Percentiles rank a stretch among this genome's conserved stretches.
Evolutionary conservation across 768 basidiomycete species (phyloP).

Genomic region (Suillus brevipes): DNA sequence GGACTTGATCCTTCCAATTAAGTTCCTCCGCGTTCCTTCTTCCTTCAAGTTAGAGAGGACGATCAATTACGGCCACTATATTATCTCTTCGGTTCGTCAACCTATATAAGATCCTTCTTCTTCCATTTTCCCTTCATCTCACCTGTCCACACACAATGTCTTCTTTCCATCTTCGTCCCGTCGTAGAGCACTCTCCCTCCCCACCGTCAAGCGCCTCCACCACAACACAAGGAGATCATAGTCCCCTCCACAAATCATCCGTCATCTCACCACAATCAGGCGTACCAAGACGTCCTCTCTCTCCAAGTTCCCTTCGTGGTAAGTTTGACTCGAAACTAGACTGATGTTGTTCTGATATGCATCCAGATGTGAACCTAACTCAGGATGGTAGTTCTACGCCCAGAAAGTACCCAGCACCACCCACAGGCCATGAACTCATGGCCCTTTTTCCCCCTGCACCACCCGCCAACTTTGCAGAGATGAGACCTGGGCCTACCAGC

Average conservation of each 20-base stretch:
- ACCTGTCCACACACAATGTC: slow-evolving; percentile 26
- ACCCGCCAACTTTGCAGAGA: slow-evolving; percentile 54
- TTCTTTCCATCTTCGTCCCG: slow-evolving; percentile 58
- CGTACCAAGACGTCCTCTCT: slow-evolving; percentile 54
- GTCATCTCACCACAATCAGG: slow-evolving; percentile 33
- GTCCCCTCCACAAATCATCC: slow-evolving; percentile 30
- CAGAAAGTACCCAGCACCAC: slow-evolving; percentile 71
- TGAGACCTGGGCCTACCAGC: slow-evolving; percentile 65
- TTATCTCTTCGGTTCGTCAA: slow-evolving; percentile 13
- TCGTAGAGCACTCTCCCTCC: slow-evolving; percentile 47
- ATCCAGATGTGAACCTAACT: slow-evolving; percentile 63
- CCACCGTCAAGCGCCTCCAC: slow-evolving; percentile 54
- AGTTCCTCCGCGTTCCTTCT: slow-evolving; percentile 14
- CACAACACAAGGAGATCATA: slow-evolving; percentile 46
- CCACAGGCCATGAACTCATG: slow-evolving; percentile 84
- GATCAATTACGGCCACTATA: slow-evolving; percentile 25
- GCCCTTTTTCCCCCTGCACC: slow-evolving; percentile 76
- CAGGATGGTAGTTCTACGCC: slow-evolving; percentile 48
- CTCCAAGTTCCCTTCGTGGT: slow-evolving; percentile 67
- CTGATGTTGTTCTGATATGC: slow-evolving; percentile 18
- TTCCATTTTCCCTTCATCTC: slow-evolving; percentile 13
- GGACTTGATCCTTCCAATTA: slow-evolving; percentile 20
- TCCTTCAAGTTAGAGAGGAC: slow-evolving; percentile 20
- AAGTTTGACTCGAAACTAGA: slow-evolving; percentile 8
- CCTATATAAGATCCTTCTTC: slow-evolving; percentile 21